These are phyloP conservation scores for Saccharomyces hybrid DNA, from an alignment of 1,139 yeast species.

Conservation along the genomic window DNA sequence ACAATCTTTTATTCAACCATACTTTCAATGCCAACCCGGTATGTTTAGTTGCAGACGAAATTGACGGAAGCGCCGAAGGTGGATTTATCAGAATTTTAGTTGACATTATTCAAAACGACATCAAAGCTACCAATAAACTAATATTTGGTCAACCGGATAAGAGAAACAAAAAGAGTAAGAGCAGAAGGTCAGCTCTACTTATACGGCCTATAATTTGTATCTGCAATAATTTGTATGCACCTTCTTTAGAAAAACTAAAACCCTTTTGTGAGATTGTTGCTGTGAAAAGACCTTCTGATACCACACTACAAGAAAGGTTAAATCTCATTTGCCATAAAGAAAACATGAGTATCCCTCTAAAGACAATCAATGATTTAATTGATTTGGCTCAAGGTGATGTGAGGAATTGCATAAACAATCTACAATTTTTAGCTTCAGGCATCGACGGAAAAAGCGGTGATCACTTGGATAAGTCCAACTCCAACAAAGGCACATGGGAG, in stretches of 20 bases:
- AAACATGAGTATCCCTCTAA: conserved; percentile 33
- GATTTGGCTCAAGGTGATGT: conserved; percentile 76
- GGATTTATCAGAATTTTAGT: conserved; percentile 68
- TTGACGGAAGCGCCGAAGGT: conserved; percentile 79
- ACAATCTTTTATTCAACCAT: conserved; percentile 61
- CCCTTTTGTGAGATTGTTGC: conserved; percentile 63
- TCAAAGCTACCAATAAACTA: conserved; percentile 36
- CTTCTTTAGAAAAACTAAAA: conserved; percentile 65
- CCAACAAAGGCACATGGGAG: conserved; percentile 16
- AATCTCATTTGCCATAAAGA: conserved; percentile 46
- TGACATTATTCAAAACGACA: conserved; percentile 56
- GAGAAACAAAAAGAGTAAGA: conserved; percentile 25
- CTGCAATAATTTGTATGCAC: conserved; percentile 78
- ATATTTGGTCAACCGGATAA: conserved; percentile 13
- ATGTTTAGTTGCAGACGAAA: conserved; percentile 79
- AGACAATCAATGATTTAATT: conserved; percentile 49
- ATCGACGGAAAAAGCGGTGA: conserved; percentile 16
- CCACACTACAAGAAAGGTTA: conserved; percentile 42
- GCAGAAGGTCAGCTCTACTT: conserved; percentile 38
- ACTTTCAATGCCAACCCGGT: conserved; percentile 55
- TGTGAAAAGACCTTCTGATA: conserved; percentile 53
- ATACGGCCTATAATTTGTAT: conserved; percentile 84
- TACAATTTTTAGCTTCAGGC: conserved; percentile 50
- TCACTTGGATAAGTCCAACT: conserved; percentile 14
- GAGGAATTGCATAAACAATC: conserved; percentile 73